phyloP scores from a whole-genome alignment of 805 yeast genomes.

The Lipomyces mesembrius region DNA sequence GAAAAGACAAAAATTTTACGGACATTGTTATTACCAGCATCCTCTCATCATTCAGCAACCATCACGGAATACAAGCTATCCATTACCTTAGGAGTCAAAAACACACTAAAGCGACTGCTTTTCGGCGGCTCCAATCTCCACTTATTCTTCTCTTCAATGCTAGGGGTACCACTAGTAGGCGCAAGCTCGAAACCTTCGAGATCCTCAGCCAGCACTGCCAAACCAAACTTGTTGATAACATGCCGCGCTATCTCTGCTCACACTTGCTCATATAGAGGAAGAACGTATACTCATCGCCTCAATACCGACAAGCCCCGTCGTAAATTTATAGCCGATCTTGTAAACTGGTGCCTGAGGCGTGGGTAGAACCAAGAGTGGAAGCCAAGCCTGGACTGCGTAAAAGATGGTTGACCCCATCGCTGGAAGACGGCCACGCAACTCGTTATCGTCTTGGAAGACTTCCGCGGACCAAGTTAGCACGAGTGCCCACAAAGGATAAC shows the following conservation, averaged over 20 bases:
- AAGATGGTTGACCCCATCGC: constrained; percentile 45
- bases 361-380: constrained; percentile 52
- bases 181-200: constrained; percentile 11
- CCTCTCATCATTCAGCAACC: not conserved
- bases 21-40: not conserved
- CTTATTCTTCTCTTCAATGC: constrained; percentile 35
- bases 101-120: not conserved
- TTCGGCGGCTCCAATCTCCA: not conserved
- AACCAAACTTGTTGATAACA: constrained; percentile 25
- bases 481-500: constrained; percentile 32
- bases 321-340: constrained; percentile 38
- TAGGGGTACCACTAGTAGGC: constrained; percentile 1
- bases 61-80: not conserved
- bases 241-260: constrained; percentile 9
- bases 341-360: constrained; percentile 43
- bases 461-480: constrained; percentile 41
- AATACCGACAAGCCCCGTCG: constrained; percentile 26
- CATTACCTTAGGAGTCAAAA: no score
- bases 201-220: constrained; percentile 29
- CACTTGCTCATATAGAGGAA: constrained; percentile 25
- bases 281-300: constrained; percentile 19
- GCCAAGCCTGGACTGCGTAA: constrained; percentile 46
- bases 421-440: constrained; percentile 39
- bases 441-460: constrained; percentile 42
- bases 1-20: not conserved